Percentiles rank a stretch among this genome's conserved stretches.
Evolutionary conservation across 2,329 filamentous ascomycete species (phyloP).

Genomic region (Trichoderma afroharzianum): DNA sequence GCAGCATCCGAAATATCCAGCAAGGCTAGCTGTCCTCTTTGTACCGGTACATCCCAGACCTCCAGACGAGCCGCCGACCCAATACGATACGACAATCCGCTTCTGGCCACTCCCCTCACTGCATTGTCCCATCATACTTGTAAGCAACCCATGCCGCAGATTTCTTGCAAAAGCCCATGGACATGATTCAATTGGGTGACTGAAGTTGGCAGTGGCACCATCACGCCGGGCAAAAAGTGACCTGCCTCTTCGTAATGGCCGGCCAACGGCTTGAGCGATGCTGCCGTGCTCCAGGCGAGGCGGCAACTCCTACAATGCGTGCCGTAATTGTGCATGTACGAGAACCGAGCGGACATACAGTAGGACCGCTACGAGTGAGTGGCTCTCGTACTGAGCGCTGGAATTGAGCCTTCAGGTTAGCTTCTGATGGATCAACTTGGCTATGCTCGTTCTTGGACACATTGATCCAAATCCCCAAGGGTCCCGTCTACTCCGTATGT

Average conservation of each 20-base stretch:
- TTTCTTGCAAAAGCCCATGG: constrained; percentile 6
- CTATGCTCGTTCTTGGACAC: neutral
- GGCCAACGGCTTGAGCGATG: constrained; percentile 9
- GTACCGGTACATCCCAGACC: neutral
- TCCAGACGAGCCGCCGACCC: neutral
- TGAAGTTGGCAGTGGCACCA: constrained; percentile 9
- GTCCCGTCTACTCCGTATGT: neutral
- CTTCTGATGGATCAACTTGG: neutral
- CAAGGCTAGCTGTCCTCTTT: neutral
- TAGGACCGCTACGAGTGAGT: neutral
- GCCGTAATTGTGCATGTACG: neutral
- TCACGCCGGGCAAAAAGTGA: neutral
- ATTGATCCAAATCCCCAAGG: neutral
- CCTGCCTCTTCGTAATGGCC: constrained; percentile 14
- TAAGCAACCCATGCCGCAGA: constrained; percentile 12
- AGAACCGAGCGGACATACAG: neutral
- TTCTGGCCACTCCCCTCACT: neutral
- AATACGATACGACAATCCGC: neutral
- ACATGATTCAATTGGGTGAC: constrained; percentile 5
- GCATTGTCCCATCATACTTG: constrained; percentile 15
- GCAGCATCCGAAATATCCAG: constrained; percentile 8
- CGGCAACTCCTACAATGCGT: neutral
- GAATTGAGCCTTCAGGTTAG: neutral
- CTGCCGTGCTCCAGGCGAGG: constrained; percentile 8
- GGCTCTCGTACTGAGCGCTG: too few species aligned